Evolutionary conservation across 768 basidiomycete genomes (phyloP).

Genomic region (Mycena capillaripes): DNA sequence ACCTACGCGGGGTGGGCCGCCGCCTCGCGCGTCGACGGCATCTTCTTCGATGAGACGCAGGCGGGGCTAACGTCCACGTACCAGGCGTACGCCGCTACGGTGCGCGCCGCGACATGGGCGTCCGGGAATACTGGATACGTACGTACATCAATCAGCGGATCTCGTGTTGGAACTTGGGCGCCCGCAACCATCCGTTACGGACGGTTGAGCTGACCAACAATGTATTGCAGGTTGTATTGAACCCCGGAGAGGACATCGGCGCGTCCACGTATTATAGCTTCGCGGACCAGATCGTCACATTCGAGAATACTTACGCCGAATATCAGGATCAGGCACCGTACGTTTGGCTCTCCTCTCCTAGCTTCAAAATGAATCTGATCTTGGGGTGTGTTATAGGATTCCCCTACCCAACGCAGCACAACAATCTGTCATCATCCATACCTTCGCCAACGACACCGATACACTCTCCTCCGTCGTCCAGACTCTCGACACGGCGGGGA

Average conservation of each 20-base stretch:
- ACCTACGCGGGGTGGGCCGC: conserved; percentile 18
- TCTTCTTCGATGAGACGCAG: conserved; percentile 25
- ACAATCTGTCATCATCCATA: conserved; percentile 11
- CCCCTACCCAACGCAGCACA: conserved; percentile 14
- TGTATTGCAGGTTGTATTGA: conserved; percentile 7
- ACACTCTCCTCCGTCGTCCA: conserved; percentile 4
- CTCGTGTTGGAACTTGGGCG: not conserved
- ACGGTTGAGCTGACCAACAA: not conserved
- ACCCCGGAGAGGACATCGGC: conserved; percentile 17
- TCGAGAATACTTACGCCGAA: conserved; percentile 7
- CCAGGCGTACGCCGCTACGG: not conserved
- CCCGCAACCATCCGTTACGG: too few relatives aligned
- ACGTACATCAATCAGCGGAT: too few relatives aligned
- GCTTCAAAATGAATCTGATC: not conserved
- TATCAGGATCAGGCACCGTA: conserved; percentile 17
- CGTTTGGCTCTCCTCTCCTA: not conserved
- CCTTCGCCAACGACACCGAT: not conserved
- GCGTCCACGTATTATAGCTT: conserved; percentile 9
- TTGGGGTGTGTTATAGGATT: not conserved
- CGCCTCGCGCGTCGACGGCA: not conserved
- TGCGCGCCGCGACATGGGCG: not conserved
- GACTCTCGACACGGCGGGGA: not conserved
- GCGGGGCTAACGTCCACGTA: not conserved
- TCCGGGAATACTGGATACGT: conserved; percentile 3
- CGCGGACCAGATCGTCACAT: conserved; percentile 22